These are phyloP conservation scores for Komagataella kurtzmanii DNA, from an alignment of 805 yeast genomes.

Conservation along the genomic window DNA sequence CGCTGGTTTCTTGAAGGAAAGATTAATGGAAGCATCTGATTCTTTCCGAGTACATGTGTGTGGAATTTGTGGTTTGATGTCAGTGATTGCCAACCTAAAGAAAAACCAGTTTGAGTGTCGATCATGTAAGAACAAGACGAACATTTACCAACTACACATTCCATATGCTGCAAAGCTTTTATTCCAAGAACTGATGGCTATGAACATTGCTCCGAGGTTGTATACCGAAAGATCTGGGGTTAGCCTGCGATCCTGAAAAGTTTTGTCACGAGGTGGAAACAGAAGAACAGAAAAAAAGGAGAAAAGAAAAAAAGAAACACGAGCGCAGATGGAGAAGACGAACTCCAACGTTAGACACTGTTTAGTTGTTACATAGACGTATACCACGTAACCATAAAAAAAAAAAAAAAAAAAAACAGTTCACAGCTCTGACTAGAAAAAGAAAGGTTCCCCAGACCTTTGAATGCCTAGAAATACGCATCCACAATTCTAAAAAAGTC, in stretches of 20 bases:
- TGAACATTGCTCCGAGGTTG: conserved; percentile 95
- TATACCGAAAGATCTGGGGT: conserved; percentile 58
- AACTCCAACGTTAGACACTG: neutral
- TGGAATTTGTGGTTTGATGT: conserved; percentile 97
- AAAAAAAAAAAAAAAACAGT: too few species aligned
- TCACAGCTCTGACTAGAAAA: neutral
- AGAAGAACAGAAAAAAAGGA: neutral
- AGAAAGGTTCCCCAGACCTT: neutral
- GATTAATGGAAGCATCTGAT: conserved; percentile 98
- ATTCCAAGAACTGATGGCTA: conserved; percentile 98
- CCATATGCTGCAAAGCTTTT: conserved; percentile 97
- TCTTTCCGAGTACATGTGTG: conserved; percentile 97
- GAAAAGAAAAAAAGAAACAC: neutral
- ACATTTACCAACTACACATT: conserved; percentile 92
- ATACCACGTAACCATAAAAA: neutral
- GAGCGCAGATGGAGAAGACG: neutral
- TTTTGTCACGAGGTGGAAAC: too few species aligned
- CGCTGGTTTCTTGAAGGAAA: conserved; percentile 93
- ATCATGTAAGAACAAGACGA: conserved; percentile 96
- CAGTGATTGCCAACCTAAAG: conserved; percentile 92
- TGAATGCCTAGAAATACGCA: neutral
- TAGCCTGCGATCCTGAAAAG: conserved; percentile 4
- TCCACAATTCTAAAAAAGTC: neutral
- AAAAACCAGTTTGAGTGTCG: conserved; percentile 98
- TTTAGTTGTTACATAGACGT: neutral